phyloP scores from a whole-genome alignment of 148 eudicot species.

The Spergularia marina region DNA sequence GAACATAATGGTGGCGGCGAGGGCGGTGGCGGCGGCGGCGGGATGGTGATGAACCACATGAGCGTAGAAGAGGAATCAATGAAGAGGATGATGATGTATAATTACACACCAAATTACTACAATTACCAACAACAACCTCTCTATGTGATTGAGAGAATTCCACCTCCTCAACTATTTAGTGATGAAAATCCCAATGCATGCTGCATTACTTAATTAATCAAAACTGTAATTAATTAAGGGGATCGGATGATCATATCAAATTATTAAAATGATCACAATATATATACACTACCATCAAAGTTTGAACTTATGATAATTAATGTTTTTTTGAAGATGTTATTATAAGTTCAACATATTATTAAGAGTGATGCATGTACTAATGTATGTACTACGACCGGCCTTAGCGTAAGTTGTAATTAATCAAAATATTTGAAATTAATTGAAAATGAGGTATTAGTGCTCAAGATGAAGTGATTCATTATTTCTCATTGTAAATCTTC shows the following conservation, averaged over 20 bases:
- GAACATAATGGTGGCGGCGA: slow-evolving; percentile 16
- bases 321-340: slow-evolving; percentile 21
- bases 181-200: slow-evolving; percentile 99
- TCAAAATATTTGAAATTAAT: neutral
- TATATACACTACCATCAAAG: neutral
- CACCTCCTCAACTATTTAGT: slow-evolving; percentile 89
- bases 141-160: slow-evolving; percentile 74
- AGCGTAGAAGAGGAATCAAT: slow-evolving; percentile 42
- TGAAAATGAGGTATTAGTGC: neutral
- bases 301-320: slow-evolving; percentile 24
- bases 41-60: neutral
- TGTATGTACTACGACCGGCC: too few relatives aligned
- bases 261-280: neutral
- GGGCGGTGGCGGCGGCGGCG: neutral
- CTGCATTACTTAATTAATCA: slow-evolving; percentile 42
- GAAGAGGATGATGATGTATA: slow-evolving; percentile 55
- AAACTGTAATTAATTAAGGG: neutral
- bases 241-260: neutral
- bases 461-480: neutral
- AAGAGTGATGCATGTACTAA: neutral
- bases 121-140: slow-evolving; percentile 58
- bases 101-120: slow-evolving; percentile 20
- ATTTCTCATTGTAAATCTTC: too few relatives aligned
- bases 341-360: slow-evolving; percentile 23
- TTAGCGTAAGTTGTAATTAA: slow-evolving; percentile 10